Conservation (phyloP, 768 basidiomycete genomes). For the Lepiota venenata region DNA sequence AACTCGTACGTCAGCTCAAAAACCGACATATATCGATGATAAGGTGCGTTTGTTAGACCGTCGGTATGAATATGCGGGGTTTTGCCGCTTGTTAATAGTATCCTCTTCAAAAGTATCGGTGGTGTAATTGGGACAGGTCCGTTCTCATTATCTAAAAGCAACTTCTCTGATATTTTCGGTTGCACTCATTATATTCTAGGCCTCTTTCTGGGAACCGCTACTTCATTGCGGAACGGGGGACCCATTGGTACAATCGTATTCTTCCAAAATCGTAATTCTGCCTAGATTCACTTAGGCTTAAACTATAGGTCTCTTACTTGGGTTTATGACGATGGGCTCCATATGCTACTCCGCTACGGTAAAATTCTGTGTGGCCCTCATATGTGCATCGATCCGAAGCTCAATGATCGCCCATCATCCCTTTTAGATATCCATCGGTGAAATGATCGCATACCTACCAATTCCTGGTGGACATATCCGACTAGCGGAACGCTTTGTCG, state of each 20-base stretch:
- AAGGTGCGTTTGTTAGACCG: constrained; percentile 35
- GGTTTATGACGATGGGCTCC: constrained; percentile 61
- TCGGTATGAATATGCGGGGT: no score
- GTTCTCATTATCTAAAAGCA: constrained; percentile 8
- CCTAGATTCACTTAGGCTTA: neutral
- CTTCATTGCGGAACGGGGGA: constrained; percentile 49
- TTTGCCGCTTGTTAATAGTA: no score
- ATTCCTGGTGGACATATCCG: constrained; percentile 80
- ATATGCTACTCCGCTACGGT: constrained; percentile 77
- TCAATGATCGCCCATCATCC: neutral
- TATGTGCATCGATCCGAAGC: neutral
- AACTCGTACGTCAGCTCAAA: constrained; percentile 61
- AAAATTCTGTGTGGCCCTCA: constrained; percentile 6
- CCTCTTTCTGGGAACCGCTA: constrained; percentile 66
- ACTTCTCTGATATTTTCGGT: neutral
- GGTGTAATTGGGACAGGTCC: constrained; percentile 60
- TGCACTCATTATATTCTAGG: constrained; percentile 31
- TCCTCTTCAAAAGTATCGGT: constrained; percentile 43
- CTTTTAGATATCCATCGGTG: constrained; percentile 58
- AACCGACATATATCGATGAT: constrained; percentile 85
- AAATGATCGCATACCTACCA: constrained; percentile 78
- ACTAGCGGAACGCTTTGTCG: constrained; percentile 78
- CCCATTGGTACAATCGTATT: constrained; percentile 48
- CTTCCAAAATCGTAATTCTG: neutral
- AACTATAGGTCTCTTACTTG: constrained; percentile 56